Evolutionary conservation across 202 grass and related monocot species (phyloP).

Genomic region (Dendrocalamus latiflorus): DNA sequence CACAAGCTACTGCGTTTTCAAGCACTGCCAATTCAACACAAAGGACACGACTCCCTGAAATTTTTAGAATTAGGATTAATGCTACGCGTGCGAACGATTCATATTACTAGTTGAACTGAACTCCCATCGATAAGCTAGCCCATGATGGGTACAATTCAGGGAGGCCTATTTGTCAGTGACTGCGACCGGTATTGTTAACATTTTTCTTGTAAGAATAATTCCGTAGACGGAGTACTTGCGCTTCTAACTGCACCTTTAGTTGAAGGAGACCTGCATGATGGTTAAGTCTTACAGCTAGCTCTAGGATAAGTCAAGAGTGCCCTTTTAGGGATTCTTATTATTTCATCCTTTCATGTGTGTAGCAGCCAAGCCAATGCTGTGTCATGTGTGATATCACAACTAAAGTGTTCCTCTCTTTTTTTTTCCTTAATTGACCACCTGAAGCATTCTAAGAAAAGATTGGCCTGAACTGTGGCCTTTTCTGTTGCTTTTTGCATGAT

Average conservation of each 20-base stretch:
- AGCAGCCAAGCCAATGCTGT: not conserved
- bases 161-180: not conserved
- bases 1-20: no score
- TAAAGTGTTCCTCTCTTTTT: not conserved
- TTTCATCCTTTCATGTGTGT: not conserved
- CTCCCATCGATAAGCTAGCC: not conserved
- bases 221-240: no score
- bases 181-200: no score
- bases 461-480: conserved; percentile 31
- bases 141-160: not conserved
- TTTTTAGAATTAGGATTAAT: not conserved
- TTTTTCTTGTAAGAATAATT: no score
- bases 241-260: not conserved
- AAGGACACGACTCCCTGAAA: no score
- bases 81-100: not conserved
- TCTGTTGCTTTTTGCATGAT: conserved; percentile 28
- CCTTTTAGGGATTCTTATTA: conserved; percentile 13
- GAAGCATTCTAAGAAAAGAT: conserved; percentile 34
- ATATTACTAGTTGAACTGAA: not conserved
- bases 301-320: conserved; percentile 6
- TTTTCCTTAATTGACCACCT: not conserved
- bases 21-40: not conserved
- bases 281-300: not conserved
- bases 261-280: not conserved
- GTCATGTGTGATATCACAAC: not conserved